Evolutionary conservation across 2,329 filamentous ascomycete genomes (phyloP).

Genomic region (Colletotrichum falcatum): DNA sequence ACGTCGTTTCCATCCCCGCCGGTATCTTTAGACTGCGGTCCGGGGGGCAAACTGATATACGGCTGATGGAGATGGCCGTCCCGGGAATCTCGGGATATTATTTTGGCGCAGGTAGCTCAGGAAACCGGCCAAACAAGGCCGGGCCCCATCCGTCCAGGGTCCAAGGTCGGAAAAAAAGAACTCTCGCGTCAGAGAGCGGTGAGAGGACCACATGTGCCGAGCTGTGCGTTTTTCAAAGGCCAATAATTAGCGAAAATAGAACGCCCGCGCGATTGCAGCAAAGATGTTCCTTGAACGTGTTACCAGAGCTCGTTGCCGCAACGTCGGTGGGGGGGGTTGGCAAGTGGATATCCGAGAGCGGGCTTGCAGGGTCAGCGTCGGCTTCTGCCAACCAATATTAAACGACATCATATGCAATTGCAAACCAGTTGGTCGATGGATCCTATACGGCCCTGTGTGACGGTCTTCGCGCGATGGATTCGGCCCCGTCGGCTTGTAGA

Average conservation of each 20-base stretch:
- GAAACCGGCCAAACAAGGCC: conserved; percentile 46
- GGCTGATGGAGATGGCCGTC: not conserved
- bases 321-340: conserved; percentile 47
- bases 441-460: conserved; percentile 6
- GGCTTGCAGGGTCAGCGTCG: conserved; percentile 43
- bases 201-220: conserved; percentile 44
- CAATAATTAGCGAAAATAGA: conserved; percentile 46
- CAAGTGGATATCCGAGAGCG: conserved; percentile 47
- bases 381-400: no score
- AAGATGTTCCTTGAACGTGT: conserved; percentile 43
- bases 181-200: conserved; percentile 43
- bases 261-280: conserved; percentile 45
- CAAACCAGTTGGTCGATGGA: conserved; percentile 25
- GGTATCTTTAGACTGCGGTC: no score
- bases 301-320: conserved; percentile 49
- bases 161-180: conserved; percentile 45
- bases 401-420: not conserved
- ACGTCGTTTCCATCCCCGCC: not conserved
- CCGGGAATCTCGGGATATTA: conserved; percentile 47
- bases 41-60: not conserved
- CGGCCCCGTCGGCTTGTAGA: no score
- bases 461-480: not conserved
- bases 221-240: conserved; percentile 42
- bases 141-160: conserved; percentile 46
- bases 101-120: conserved; percentile 45